Percentiles rank a stretch among this genome's conserved stretches.
Evolutionary conservation across 495 filamentous ascomycete species (phyloP).

Genomic region (Melanomma pulvis-pyrius): DNA sequence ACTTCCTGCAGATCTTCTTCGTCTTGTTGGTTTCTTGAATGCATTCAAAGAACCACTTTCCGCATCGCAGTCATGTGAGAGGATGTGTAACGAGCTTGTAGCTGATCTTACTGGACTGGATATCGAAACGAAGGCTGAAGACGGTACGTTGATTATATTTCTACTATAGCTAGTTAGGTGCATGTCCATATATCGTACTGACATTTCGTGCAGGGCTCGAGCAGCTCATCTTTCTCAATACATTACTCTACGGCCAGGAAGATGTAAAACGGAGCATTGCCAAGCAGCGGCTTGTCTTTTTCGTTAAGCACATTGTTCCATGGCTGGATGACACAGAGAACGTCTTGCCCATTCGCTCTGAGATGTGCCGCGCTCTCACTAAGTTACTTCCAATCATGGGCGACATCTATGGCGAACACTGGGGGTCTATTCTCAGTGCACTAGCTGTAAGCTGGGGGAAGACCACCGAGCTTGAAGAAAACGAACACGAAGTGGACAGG

Average conservation of each 20-base stretch:
- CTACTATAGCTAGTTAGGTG: background rate
- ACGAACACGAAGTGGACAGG: conserved; percentile 20
- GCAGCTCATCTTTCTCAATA: conserved; percentile 62
- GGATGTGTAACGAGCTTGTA: conserved; percentile 62
- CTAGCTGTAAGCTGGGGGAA: conserved; percentile 46
- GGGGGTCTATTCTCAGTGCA: conserved; percentile 67
- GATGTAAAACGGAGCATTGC: conserved; percentile 61
- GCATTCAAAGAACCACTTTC: conserved; percentile 57
- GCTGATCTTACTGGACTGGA: conserved; percentile 62
- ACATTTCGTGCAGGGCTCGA: conserved; percentile 48
- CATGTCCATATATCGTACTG: background rate
- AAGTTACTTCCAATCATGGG: conserved; percentile 69
- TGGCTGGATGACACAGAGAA: conserved; percentile 63
- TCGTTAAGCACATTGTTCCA: conserved; percentile 73
- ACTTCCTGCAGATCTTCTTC: conserved; percentile 48
- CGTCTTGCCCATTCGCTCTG: conserved; percentile 54
- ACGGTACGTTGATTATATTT: conserved; percentile 46
- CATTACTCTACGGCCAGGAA: conserved; percentile 57
- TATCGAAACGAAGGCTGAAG: conserved; percentile 31
- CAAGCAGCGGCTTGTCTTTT: conserved; percentile 78
- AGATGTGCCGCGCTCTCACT: conserved; percentile 64
- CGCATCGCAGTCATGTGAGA: conserved; percentile 39
- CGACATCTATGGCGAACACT: conserved; percentile 83
- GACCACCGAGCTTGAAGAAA: conserved; percentile 6
- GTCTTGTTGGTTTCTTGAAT: conserved; percentile 55